Percentiles rank a stretch among this genome's conserved stretches.
Evolutionary conservation across 495 filamentous ascomycete genomes (phyloP).

Genomic region (Penicillium crystallinum): DNA sequence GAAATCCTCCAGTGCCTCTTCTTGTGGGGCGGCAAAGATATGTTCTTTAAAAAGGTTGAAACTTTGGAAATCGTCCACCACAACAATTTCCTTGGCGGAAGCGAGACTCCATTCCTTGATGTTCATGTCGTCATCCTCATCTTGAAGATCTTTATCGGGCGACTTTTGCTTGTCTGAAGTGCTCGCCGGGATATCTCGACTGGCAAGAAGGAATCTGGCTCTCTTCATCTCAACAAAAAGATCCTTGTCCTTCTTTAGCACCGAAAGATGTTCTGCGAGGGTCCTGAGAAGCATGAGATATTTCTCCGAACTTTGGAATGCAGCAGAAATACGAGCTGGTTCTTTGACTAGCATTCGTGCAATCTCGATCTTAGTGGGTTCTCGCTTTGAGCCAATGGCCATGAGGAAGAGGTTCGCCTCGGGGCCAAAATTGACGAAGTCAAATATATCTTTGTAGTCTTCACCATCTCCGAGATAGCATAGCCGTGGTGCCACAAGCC

Average conservation of each 20-base stretch:
- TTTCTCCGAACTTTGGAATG: slow-evolving; percentile 73
- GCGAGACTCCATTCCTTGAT: slow-evolving; percentile 75
- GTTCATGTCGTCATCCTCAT: slow-evolving; percentile 63
- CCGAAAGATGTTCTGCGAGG: slow-evolving; percentile 62
- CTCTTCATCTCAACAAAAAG: slow-evolving; percentile 70
- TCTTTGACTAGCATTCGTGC: slow-evolving; percentile 71
- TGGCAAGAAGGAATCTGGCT: slow-evolving; percentile 75
- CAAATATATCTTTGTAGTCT: slow-evolving; percentile 82
- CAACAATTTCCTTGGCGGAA: slow-evolving; percentile 61
- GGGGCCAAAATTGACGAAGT: slow-evolving; percentile 89
- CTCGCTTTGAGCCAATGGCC: slow-evolving; percentile 79
- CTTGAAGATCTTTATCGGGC: slow-evolving; percentile 39
- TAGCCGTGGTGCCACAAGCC: slow-evolving; percentile 55
- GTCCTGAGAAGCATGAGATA: slow-evolving; percentile 76
- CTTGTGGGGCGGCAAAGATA: slow-evolving; percentile 78
- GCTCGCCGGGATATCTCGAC: slow-evolving; percentile 59
- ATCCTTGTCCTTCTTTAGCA: slow-evolving; percentile 70
- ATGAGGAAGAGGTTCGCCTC: slow-evolving; percentile 85
- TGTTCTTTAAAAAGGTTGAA: slow-evolving; percentile 79
- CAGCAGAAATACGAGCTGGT: slow-evolving; percentile 70
- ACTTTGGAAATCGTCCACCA: slow-evolving; percentile 81
- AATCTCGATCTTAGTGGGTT: slow-evolving; percentile 81
- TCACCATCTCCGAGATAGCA: slow-evolving; percentile 76
- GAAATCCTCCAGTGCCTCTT: slow-evolving; percentile 78
- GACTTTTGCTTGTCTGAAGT: slow-evolving; percentile 17